A percentile compares a stretch with the other conserved stretches of the same genome.
phyloP scores from a whole-genome alignment of 441 rosid genomes.

The Aleurites moluccanus region DNA sequence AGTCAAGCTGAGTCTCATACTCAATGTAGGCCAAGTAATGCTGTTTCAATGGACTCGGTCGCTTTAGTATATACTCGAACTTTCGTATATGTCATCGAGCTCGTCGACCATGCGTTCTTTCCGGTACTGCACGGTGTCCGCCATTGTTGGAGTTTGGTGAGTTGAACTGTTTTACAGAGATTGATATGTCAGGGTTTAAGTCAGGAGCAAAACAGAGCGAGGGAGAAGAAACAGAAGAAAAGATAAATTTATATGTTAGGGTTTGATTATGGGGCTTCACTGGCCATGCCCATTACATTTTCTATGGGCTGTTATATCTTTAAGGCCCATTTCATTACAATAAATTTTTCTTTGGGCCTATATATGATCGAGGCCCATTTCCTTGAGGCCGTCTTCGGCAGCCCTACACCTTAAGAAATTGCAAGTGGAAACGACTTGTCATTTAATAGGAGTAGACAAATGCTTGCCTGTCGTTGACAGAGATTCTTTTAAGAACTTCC shows the following conservation, averaged over 20 bases:
- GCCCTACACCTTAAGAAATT: too few relatives aligned
- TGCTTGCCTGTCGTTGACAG: too few relatives aligned
- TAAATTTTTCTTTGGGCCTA: too few relatives aligned
- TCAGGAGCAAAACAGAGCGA: neutral
- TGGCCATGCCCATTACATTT: neutral
- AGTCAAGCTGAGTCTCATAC: conserved; percentile 69
- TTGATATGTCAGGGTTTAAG: conserved; percentile 5
- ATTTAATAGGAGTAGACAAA: too few relatives aligned
- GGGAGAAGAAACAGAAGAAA: neutral
- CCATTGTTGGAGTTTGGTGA: conserved; percentile 43
- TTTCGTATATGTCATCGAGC: conserved; percentile 91
- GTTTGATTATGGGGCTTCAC: neutral
- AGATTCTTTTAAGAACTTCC: too few relatives aligned
- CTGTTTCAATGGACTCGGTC: conserved; percentile 82
- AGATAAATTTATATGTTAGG: neutral
- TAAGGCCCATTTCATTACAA: conserved; percentile 10
- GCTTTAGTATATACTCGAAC: conserved; percentile 85
- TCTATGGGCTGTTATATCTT: neutral
- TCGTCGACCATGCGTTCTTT: conserved; percentile 95
- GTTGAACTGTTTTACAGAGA: conserved; percentile 13
- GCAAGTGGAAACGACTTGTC: too few relatives aligned
- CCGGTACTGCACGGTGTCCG: conserved; percentile 94
- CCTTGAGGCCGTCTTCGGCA: too few relatives aligned
- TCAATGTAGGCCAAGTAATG: conserved; percentile 80
- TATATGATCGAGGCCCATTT: too few relatives aligned